Conservation (phyloP, 805 yeast genomes). For the Sugiyamaella valdiviana region DNA sequence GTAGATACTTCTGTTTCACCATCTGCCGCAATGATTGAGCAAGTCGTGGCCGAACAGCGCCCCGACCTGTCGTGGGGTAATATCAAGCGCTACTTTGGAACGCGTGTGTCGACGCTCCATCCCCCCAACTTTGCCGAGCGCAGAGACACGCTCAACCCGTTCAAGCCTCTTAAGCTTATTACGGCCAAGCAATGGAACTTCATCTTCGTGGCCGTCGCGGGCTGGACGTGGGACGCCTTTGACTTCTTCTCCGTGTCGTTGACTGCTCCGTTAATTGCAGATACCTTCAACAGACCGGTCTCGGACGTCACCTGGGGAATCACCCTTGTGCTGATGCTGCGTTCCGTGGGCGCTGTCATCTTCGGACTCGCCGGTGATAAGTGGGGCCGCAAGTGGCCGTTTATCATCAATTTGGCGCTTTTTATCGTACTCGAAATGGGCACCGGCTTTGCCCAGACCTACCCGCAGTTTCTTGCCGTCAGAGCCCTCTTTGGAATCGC, state of each 20-base stretch:
- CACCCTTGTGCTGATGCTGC: slow-evolving; percentile 62
- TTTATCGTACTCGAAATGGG: slow-evolving; percentile 57
- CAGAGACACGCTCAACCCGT: slow-evolving; percentile 46
- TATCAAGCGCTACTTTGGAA: slow-evolving; percentile 27
- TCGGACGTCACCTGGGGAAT: slow-evolving; percentile 65
- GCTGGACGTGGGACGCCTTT: slow-evolving; percentile 70
- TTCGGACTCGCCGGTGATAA: slow-evolving; percentile 59
- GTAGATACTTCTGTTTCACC: neutral
- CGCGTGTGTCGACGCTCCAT: slow-evolving; percentile 29
- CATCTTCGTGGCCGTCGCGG: slow-evolving; percentile 52
- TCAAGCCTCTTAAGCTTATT: slow-evolving; percentile 48
- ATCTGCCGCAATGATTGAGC: neutral
- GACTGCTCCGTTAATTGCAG: slow-evolving; percentile 47
- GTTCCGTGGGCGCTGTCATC: slow-evolving; percentile 63
- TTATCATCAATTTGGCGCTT: slow-evolving; percentile 44
- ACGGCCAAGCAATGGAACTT: slow-evolving; percentile 53
- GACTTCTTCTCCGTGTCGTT: slow-evolving; percentile 63
- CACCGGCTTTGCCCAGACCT: slow-evolving; percentile 58
- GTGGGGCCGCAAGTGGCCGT: slow-evolving; percentile 66
- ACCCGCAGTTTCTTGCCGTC: slow-evolving; percentile 51
- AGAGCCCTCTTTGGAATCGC: slow-evolving; percentile 62
- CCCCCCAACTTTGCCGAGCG: slow-evolving; percentile 22
- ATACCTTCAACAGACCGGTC: slow-evolving; percentile 39
- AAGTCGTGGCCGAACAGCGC: neutral
- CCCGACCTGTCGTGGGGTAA: slow-evolving; percentile 23